Conservation (phyloP, 768 basidiomycete species). For the Jaapia argillacea region DNA sequence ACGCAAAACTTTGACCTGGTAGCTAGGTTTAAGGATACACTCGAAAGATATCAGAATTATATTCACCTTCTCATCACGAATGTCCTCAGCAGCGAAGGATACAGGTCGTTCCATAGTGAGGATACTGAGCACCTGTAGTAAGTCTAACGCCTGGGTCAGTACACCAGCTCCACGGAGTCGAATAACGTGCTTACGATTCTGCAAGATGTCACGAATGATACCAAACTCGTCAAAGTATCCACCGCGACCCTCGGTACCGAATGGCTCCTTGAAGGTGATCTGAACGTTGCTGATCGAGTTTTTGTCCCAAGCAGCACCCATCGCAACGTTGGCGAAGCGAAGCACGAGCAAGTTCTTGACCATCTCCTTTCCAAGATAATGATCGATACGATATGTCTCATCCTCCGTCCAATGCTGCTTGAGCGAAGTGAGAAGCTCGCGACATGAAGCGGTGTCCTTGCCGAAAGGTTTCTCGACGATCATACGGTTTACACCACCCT, state of each 20-base stretch:
- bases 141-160: no score
- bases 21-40: conserved; percentile 5
- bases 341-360: conserved; percentile 96
- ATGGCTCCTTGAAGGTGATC: conserved; percentile 99
- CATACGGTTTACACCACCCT: conserved; percentile 74
- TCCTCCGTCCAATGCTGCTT: conserved; percentile 91
- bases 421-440: conserved; percentile 66
- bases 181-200: conserved; percentile 76
- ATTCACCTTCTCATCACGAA: conserved; percentile 93
- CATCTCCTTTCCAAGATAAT: conserved; percentile 99
- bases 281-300: conserved; percentile 95
- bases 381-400: conserved; percentile 98
- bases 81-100: conserved; percentile 94
- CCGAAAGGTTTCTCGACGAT: conserved; percentile 99
- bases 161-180: not conserved
- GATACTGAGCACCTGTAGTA: conserved; percentile 90
- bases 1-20: conserved; percentile 91
- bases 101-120: conserved; percentile 98
- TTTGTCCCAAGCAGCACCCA: conserved; percentile 90
- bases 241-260: conserved; percentile 99
- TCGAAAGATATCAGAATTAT: conserved; percentile 4
- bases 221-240: conserved; percentile 99
- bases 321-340: conserved; percentile 88
- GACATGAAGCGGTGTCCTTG: conserved; percentile 81
- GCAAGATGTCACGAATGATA: conserved; percentile 94